phyloP scores from a whole-genome alignment of 495 filamentous ascomycete species.

The Penicillium herquei region DNA sequence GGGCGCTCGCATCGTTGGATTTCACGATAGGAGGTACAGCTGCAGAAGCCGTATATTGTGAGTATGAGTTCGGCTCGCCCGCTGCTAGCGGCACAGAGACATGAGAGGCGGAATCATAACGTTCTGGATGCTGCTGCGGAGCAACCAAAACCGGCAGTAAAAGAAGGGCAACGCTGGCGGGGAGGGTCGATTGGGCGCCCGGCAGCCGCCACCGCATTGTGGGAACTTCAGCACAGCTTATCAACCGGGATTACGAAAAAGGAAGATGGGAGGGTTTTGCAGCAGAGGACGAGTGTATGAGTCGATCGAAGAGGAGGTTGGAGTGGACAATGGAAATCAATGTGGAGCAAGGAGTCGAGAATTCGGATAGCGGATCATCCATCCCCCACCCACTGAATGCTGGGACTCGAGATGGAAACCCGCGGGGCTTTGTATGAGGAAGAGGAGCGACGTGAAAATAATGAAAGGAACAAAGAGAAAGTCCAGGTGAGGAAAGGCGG shows the following conservation, averaged over 20 bases:
- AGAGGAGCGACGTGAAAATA: neutral
- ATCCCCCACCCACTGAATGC: constrained; percentile 21
- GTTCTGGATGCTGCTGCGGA: constrained; percentile 50
- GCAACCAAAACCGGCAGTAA: constrained; percentile 44
- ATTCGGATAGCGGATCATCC: constrained; percentile 27
- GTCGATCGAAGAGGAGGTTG: neutral
- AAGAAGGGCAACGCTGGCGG: constrained; percentile 49
- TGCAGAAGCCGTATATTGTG: constrained; percentile 14
- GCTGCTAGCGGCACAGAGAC: constrained; percentile 33
- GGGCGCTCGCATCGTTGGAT: constrained; percentile 85
- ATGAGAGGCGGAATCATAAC: constrained; percentile 30
- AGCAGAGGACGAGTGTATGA: constrained; percentile 1
- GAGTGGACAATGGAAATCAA: neutral
- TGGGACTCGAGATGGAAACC: neutral
- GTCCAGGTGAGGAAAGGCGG: neutral
- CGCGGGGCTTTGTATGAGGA: neutral
- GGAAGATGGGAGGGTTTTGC: neutral
- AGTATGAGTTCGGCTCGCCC: constrained; percentile 16
- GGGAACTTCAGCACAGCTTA: constrained; percentile 28
- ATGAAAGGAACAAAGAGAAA: neutral
- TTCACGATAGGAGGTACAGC: constrained; percentile 38
- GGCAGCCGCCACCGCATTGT: constrained; percentile 52
- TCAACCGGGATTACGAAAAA: neutral
- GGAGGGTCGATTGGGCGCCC: constrained; percentile 46
- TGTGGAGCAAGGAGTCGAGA: constrained; percentile 25